Conservation (phyloP, 2,329 filamentous ascomycete species). For the Monilinia polystroma region DNA sequence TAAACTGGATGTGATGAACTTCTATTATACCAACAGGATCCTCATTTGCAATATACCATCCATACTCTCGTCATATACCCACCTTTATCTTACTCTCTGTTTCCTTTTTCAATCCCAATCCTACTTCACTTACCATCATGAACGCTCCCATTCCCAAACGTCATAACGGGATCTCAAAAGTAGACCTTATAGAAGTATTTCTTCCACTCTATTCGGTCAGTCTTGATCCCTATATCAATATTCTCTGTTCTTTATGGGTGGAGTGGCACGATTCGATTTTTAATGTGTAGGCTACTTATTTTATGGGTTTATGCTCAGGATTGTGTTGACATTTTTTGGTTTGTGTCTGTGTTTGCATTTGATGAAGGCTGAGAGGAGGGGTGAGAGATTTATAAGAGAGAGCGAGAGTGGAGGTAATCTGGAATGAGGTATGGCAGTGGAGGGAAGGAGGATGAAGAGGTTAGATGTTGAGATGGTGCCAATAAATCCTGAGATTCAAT, state of each 20-base stretch:
- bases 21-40: neutral
- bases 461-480: no score
- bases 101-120: neutral
- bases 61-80: neutral
- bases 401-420: no score
- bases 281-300: slow-evolving; percentile 8
- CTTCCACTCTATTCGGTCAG: slow-evolving; percentile 20
- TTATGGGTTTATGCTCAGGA: slow-evolving; percentile 3
- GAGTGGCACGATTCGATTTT: slow-evolving; percentile 6
- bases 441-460: neutral
- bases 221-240: slow-evolving; percentile 17
- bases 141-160: neutral
- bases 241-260: neutral
- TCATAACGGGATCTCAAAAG: slow-evolving; percentile 16
- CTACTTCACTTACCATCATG: neutral
- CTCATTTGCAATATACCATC: neutral
- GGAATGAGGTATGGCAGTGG: no score
- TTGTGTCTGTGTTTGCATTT: neutral
- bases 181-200: slow-evolving; percentile 21
- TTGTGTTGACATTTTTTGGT: slow-evolving; percentile 3
- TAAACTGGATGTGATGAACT: neutral
- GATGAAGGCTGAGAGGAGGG: neutral
- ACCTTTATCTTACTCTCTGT: no score
- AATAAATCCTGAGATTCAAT: no score
- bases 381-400: neutral